A percentile compares a stretch with the other conserved stretches of the same genome.
Evolutionary conservation across 2,329 filamentous ascomycete species (phyloP).

Genomic region (Epichloe bromicola): DNA sequence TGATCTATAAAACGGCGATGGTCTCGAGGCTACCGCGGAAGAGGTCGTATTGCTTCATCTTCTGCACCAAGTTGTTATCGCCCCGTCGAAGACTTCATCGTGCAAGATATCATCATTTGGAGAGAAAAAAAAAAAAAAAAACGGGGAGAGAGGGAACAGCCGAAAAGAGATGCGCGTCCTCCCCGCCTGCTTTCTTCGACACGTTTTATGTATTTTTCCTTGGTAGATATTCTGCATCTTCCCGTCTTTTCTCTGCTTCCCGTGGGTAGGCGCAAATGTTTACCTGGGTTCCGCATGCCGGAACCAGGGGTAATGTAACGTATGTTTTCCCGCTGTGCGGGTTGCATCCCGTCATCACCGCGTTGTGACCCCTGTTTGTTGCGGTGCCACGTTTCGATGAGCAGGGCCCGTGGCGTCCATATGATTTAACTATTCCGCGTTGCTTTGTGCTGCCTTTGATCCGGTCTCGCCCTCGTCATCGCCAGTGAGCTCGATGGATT

Average conservation of each 20-base stretch:
- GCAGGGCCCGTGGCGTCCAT: background rate
- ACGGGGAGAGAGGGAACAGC: too few species aligned
- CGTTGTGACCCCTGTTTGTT: background rate
- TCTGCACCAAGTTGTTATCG: background rate
- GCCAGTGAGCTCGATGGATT: conserved; percentile 24
- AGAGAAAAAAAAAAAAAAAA: too few species aligned
- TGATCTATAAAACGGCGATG: background rate
- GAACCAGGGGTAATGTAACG: background rate
- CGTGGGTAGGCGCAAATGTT: background rate
- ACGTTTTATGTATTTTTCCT: background rate
- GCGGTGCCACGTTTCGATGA: background rate
- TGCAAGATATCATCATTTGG: too few species aligned
- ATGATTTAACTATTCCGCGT: background rate
- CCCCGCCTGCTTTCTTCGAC: background rate
- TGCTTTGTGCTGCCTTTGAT: conserved; percentile 2
- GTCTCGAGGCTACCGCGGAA: background rate
- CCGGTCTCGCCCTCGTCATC: conserved; percentile 15
- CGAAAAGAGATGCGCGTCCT: background rate
- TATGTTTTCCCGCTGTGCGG: conserved; percentile 1
- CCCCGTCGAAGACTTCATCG: background rate
- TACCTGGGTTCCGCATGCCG: background rate
- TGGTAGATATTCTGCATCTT: background rate
- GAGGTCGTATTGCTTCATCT: background rate
- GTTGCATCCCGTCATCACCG: background rate
- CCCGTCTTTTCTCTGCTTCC: background rate